Conservation (phyloP, 768 basidiomycete species). For the Mycena vulgaris region DNA sequence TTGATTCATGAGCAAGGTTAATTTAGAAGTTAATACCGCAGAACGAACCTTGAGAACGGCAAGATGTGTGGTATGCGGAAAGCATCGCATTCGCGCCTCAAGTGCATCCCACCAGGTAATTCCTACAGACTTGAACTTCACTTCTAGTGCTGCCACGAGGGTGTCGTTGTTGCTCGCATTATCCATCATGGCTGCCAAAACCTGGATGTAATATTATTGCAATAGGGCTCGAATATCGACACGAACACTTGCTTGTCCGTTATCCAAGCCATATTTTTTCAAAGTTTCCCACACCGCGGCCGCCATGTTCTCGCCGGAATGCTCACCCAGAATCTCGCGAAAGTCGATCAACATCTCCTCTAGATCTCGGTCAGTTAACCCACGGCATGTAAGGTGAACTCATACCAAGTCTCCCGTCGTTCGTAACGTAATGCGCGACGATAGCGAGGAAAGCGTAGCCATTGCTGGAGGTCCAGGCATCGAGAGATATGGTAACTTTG, state of each 20-base stretch:
- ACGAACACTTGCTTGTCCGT: neutral
- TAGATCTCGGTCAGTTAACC: slow-evolving; percentile 10
- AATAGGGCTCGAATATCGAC: neutral
- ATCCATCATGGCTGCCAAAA: slow-evolving; percentile 38
- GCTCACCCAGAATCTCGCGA: slow-evolving; percentile 40
- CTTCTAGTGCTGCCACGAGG: slow-evolving; percentile 31
- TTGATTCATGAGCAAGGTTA: neutral
- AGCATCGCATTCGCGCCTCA: slow-evolving; percentile 34
- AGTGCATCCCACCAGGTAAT: slow-evolving; percentile 31
- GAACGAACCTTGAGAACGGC: slow-evolving; percentile 39
- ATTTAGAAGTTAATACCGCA: neutral
- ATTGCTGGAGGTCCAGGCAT: slow-evolving; percentile 51
- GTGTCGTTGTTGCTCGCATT: slow-evolving; percentile 43
- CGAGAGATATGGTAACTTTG: slow-evolving; percentile 41
- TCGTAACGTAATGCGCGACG: slow-evolving; percentile 46
- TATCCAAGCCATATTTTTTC: slow-evolving; percentile 31
- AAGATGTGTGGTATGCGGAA: slow-evolving; percentile 43
- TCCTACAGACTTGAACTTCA: neutral
- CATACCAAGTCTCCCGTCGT: slow-evolving; percentile 42
- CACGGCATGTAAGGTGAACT: neutral
- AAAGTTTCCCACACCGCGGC: slow-evolving; percentile 36
- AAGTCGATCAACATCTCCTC: slow-evolving; percentile 43
- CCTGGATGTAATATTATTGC: slow-evolving; percentile 21
- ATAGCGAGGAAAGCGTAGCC: slow-evolving; percentile 48
- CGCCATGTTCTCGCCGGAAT: slow-evolving; percentile 44